A percentile compares a stretch with the other conserved stretches of the same genome.
Evolutionary conservation across 2,329 filamentous ascomycete genomes (phyloP).

Genomic region (Colletotrichum truncatum): DNA sequence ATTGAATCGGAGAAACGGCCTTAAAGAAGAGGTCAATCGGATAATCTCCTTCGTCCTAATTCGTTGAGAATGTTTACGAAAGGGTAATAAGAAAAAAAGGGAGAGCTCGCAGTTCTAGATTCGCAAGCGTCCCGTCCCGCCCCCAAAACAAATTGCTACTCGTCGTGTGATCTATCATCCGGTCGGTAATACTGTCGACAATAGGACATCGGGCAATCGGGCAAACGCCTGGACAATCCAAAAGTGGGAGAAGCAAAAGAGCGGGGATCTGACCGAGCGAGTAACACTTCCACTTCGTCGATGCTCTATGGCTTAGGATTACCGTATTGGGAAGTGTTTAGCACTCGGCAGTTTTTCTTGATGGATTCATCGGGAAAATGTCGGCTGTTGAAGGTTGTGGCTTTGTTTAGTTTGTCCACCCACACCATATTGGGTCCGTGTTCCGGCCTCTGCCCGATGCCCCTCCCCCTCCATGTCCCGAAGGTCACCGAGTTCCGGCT

Average conservation of each 20-base stretch:
- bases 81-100: background rate
- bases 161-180: constrained; percentile 1
- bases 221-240: background rate
- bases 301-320: background rate
- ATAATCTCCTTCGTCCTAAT: background rate
- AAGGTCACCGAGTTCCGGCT: constrained; percentile 7
- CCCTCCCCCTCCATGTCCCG: background rate
- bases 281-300: background rate
- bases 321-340: background rate
- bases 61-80: background rate
- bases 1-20: background rate
- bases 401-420: too few species aligned
- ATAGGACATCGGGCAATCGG: background rate
- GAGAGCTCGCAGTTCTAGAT: background rate
- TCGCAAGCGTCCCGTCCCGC: background rate
- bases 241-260: background rate
- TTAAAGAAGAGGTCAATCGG: background rate
- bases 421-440: background rate
- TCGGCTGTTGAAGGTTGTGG: background rate
- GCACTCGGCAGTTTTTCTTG: constrained; percentile 1
- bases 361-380: background rate
- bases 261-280: constrained; percentile 19
- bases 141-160: background rate
- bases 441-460: background rate
- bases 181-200: background rate